phyloP scores from a whole-genome alignment of 2,329 filamentous ascomycete genomes.

The Lecanoromycetidae sp. region DNA sequence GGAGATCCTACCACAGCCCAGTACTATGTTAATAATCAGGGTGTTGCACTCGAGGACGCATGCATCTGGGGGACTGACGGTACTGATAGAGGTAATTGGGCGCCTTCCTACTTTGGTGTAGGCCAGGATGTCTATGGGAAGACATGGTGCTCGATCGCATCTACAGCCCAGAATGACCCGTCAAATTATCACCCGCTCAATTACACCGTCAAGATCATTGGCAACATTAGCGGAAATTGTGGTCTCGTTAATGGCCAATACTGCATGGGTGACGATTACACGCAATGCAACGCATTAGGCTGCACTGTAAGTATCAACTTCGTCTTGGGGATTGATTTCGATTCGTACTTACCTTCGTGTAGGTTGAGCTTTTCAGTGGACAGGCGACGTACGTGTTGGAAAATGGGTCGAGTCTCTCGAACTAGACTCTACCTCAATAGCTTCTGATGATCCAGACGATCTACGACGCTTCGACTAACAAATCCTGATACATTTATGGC shows the following conservation, averaged over 20 bases:
- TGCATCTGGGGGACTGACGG: conserved; percentile 64
- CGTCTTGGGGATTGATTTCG: background rate
- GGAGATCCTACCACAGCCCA: conserved; percentile 70
- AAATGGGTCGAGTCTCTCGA: conserved; percentile 6
- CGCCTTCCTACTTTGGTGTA: conserved; percentile 74
- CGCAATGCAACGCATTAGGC: conserved; percentile 44
- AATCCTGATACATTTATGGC: too few species aligned
- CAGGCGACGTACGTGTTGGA: conserved; percentile 38
- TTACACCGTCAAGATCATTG: conserved; percentile 66
- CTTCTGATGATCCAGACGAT: background rate
- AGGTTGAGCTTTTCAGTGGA: conserved; percentile 40
- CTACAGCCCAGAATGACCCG: conserved; percentile 72
- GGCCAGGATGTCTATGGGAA: conserved; percentile 52
- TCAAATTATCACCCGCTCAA: conserved; percentile 58
- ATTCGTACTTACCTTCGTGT: conserved; percentile 14
- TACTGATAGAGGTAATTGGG: conserved; percentile 61
- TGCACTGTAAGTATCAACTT: conserved; percentile 62
- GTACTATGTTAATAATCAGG: conserved; percentile 89
- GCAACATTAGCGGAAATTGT: conserved; percentile 53
- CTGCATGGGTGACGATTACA: conserved; percentile 37
- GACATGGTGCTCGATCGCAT: conserved; percentile 75
- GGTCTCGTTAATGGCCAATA: conserved; percentile 54
- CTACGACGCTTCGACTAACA: background rate
- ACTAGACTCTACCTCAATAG: background rate
- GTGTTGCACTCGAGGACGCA: conserved; percentile 51